Percentiles rank a stretch among this genome's conserved stretches.
These are phyloP conservation scores for Tuber aestivum DNA, from an alignment of 495 filamentous ascomycete species.

Conservation along the genomic window DNA sequence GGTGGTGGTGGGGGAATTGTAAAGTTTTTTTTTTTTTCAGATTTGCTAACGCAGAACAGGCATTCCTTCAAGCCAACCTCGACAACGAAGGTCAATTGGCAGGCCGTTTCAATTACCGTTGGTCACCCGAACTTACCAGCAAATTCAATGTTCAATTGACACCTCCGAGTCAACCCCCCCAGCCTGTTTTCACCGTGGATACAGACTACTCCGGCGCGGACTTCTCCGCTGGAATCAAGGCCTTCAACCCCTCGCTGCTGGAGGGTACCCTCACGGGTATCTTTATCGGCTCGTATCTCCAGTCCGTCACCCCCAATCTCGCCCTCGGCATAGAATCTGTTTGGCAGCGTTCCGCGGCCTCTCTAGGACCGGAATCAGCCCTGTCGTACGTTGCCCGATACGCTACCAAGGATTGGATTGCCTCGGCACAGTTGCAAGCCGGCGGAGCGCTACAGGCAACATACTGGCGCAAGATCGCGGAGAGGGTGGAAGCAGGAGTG, in stretches of 20 bases:
- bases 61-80: slow-evolving; percentile 90
- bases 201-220: slow-evolving; percentile 89
- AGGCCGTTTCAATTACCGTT: slow-evolving; percentile 84
- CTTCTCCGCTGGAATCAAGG: slow-evolving; percentile 84
- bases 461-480: slow-evolving; percentile 91
- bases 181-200: slow-evolving; percentile 79
- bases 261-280: slow-evolving; percentile 91
- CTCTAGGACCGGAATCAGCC: slow-evolving; percentile 72
- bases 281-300: slow-evolving; percentile 89
- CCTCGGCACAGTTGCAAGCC: slow-evolving; percentile 73
- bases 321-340: slow-evolving; percentile 86
- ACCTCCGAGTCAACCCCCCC: slow-evolving; percentile 54
- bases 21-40: not conserved
- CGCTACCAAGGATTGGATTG: slow-evolving; percentile 84
- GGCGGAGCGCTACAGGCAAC: slow-evolving; percentile 82
- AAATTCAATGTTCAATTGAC: slow-evolving; percentile 80
- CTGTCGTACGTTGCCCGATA: slow-evolving; percentile 86
- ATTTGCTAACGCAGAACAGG: slow-evolving; percentile 48
- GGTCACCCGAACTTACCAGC: slow-evolving; percentile 66
- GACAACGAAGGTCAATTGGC: slow-evolving; percentile 81
- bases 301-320: slow-evolving; percentile 81
- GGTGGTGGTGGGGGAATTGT: not conserved
- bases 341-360: slow-evolving; percentile 77
- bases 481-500: slow-evolving; percentile 91
- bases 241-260: slow-evolving; percentile 84